Percentiles rank a stretch among this genome's conserved stretches.
These are phyloP conservation scores for Physcomitrellopsis africana DNA, from an alignment of 225 moss, liverwort and hornwort genomes.

Conservation along the genomic window DNA sequence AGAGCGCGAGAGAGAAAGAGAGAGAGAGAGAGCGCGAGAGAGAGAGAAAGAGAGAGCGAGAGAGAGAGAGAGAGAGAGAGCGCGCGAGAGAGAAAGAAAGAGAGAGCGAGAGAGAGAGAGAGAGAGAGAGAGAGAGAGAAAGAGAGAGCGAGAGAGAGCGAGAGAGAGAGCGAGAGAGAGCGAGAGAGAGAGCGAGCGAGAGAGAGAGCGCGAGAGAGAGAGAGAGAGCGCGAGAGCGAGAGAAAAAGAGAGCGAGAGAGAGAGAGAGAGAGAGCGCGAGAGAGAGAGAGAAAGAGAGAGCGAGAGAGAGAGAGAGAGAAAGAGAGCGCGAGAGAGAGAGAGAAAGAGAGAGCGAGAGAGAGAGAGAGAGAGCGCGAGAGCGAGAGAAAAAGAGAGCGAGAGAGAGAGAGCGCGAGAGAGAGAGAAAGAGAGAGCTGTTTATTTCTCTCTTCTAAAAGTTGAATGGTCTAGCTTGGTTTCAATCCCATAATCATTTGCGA, in stretches of 20 bases:
- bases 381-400: no score
- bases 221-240: background rate
- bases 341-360: background rate
- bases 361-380: background rate
- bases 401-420: background rate
- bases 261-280: background rate
- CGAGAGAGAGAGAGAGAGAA: background rate
- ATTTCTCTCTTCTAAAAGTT: background rate
- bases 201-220: background rate
- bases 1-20: no score
- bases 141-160: background rate
- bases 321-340: background rate
- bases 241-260: background rate
- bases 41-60: background rate
- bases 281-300: no score
- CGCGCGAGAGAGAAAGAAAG: background rate
- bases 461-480: background rate
- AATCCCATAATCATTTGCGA: background rate
- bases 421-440: background rate
- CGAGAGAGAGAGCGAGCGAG: no score
- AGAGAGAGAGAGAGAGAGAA: background rate
- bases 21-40: background rate
- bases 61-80: no score
- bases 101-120: background rate
- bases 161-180: background rate